Base-by-base conservation (phyloP, 176 grass and related monocot species). In the Dendrocalamus sinicus region DNA sequence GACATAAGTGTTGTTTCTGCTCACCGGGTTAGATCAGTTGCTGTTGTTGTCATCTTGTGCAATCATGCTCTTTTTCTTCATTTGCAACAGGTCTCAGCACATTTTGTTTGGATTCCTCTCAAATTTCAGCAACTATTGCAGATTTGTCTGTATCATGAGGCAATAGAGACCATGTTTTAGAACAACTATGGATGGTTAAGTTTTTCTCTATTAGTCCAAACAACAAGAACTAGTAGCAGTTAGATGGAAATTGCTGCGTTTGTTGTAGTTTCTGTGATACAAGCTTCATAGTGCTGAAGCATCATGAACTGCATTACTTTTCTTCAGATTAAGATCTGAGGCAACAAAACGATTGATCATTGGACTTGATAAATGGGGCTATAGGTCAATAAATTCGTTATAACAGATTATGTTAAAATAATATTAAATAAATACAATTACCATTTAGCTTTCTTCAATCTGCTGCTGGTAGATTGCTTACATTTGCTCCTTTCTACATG, bases 371-470 rank as follows among this genome's bases (percentile, higher is more conserved):
- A 54, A 39, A 20, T 53, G 17, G 57, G 4, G 20, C 28, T 9
- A 60, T 6, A 46, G 40, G 23, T 44, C 22, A 9, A 16, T 59
- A 23, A 28, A 24, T 58, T 30, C 59, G 11, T 53, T 12, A 70
- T 70, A 53, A 35, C 7, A 2, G 24, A 59, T 30, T 41, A 66
- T 16, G 51, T 50, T 26, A 45, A 55, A 2, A 54, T 26, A 54
- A 22, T 41, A 82, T 23, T 7, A 15, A n/a, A 17, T 51, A 6
- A 40, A 6, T 30, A 20, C 9, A 84, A 55, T 24, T 65, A 53
- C 8, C 64, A 66, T 52, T 86, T 76, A 24, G 8, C 16, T 55
- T 83, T 62, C 55, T 39, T 50, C 43, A 77, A 71, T 72, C 66
- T 45, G 26, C 4, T 48, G 19, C 48, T 58, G 47, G 73, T 48